phyloP scores from a whole-genome alignment of 2,329 filamentous ascomycete species.

The Ramularia endophylla region DNA sequence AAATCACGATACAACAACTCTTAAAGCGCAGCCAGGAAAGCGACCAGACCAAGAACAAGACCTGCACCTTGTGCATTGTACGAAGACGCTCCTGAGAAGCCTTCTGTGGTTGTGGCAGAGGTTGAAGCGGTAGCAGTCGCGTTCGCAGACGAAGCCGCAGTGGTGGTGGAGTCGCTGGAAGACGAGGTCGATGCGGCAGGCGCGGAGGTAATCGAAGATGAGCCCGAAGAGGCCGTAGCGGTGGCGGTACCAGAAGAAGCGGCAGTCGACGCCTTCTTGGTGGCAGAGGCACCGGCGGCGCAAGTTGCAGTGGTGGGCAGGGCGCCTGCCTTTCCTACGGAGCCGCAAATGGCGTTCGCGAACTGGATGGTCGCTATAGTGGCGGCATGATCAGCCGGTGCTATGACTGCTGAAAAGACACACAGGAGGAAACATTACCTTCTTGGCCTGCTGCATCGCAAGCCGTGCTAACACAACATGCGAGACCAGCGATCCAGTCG shows the following conservation, averaged over 20 bases:
- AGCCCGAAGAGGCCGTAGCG: not conserved
- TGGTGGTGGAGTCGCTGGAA: not conserved
- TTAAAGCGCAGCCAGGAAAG: not conserved
- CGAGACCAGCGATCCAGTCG: slow-evolving; percentile 28
- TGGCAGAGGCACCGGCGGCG: slow-evolving; percentile 7
- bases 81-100: not conserved
- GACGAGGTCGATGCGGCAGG: not conserved
- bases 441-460: slow-evolving; percentile 31
- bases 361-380: slow-evolving; percentile 35
- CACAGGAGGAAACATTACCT: slow-evolving; percentile 21
- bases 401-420: not conserved
- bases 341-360: slow-evolving; percentile 35
- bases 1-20: too few relatives aligned
- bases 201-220: not conserved
- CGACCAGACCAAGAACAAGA: not conserved
- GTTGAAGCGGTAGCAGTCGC: not conserved
- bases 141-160: not conserved
- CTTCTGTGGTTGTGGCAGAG: not conserved
- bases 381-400: not conserved
- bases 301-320: slow-evolving; percentile 37
- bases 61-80: not conserved
- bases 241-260: not conserved
- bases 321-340: slow-evolving; percentile 26
- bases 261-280: too few relatives aligned
- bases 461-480: slow-evolving; percentile 34